phyloP scores from a whole-genome alignment of 495 filamentous ascomycete genomes.

The Thermochaetoides thermophila region DNA sequence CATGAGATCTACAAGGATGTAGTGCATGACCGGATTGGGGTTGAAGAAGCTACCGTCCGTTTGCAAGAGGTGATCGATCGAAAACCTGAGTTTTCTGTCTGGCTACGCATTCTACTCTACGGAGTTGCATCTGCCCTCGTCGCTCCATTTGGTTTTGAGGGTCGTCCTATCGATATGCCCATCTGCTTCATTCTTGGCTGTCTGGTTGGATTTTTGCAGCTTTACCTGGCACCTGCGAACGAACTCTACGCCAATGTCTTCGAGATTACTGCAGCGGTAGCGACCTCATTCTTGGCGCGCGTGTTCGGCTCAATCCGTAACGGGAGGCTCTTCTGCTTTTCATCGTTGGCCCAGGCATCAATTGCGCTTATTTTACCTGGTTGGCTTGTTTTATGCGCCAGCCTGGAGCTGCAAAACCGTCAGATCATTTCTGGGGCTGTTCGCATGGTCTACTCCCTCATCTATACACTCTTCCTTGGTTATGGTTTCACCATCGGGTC shows the following conservation, averaged over 20 bases:
- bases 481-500: conserved; percentile 94
- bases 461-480: conserved; percentile 91
- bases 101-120: conserved; percentile 68
- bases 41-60: conserved; percentile 64
- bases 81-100: conserved; percentile 48
- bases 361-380: conserved; percentile 90
- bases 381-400: conserved; percentile 50
- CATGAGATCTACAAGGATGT: conserved; percentile 91
- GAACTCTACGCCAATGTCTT: conserved; percentile 81
- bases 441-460: conserved; percentile 90
- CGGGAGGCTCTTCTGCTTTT: conserved; percentile 74
- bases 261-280: conserved; percentile 71
- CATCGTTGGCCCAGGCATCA: conserved; percentile 74
- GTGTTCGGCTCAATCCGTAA: conserved; percentile 72
- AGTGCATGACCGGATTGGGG: conserved; percentile 71
- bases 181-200: conserved; percentile 75
- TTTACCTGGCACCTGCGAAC: conserved; percentile 63
- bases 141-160: conserved; percentile 87
- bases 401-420: conserved; percentile 74
- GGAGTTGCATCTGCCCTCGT: conserved; percentile 63
- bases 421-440: conserved; percentile 82
- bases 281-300: conserved; percentile 80
- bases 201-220: conserved; percentile 66
- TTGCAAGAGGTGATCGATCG: conserved; percentile 51
- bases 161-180: conserved; percentile 75